Conservation (phyloP, 1,284 basidiomycete genomes). For the Pseudozyma tsukubaensis region DNA sequence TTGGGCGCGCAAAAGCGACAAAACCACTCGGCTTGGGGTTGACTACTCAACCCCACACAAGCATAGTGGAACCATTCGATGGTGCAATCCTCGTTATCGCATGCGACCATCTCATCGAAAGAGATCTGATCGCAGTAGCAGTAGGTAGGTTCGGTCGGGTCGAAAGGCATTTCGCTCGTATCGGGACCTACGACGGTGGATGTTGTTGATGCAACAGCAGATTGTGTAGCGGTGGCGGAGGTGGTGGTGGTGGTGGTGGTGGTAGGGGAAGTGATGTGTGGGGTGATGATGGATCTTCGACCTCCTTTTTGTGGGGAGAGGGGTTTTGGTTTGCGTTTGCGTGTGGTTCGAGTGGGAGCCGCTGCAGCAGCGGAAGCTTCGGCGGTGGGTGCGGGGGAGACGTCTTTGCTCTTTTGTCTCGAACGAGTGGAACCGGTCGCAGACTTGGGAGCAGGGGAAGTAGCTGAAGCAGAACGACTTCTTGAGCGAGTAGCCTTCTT, state of each 20-base stretch:
- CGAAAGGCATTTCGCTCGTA: slow-evolving; percentile 56
- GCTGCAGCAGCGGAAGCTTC: neutral
- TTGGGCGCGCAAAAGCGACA: slow-evolving; percentile 67
- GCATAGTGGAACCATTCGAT: slow-evolving; percentile 70
- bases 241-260: too few species aligned
- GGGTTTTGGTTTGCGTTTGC: slow-evolving; percentile 33
- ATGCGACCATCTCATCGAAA: slow-evolving; percentile 69
- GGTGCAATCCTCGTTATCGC: slow-evolving; percentile 72
- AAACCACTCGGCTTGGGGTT: slow-evolving; percentile 62
- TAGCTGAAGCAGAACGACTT: slow-evolving; percentile 18
- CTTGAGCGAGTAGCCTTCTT: neutral
- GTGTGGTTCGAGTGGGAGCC: slow-evolving; percentile 7
- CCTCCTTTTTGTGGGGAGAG: slow-evolving; percentile 41
- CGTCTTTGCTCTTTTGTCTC: neutral
- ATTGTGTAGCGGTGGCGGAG: slow-evolving; percentile 1
- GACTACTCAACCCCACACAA: slow-evolving; percentile 57
- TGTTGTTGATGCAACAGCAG: neutral
- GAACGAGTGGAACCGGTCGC: neutral
- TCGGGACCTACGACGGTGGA: slow-evolving; percentile 20
- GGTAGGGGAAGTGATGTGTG: slow-evolving; percentile 14
- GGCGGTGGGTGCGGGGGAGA: neutral
- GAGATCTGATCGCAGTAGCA: slow-evolving; percentile 72
- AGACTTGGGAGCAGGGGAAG: neutral
- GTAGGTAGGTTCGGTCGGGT: slow-evolving; percentile 72
- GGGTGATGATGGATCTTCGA: slow-evolving; percentile 21